Evolutionary conservation across 2,329 filamentous ascomycete genomes (phyloP).

Genomic region (Annulohypoxylon truncatum): DNA sequence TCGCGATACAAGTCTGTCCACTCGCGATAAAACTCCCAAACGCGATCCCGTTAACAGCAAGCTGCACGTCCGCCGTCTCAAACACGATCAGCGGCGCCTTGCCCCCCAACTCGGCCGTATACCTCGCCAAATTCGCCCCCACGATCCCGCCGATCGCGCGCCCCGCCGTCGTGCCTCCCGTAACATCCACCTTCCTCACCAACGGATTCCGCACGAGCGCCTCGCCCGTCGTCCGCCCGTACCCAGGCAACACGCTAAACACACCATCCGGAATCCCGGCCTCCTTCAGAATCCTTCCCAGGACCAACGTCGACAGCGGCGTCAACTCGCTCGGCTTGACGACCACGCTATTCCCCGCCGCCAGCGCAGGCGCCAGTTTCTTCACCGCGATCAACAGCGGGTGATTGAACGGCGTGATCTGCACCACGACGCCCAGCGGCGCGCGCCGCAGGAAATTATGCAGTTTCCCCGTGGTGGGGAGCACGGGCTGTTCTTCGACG

Average conservation of each 20-base stretch:
- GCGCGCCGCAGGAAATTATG: constrained; percentile 67
- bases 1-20: constrained; percentile 72
- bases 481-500: constrained; percentile 73
- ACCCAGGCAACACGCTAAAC: constrained; percentile 70
- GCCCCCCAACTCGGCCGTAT: constrained; percentile 78
- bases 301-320: constrained; percentile 69
- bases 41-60: constrained; percentile 76
- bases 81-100: constrained; percentile 78
- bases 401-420: constrained; percentile 70
- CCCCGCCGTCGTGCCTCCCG: constrained; percentile 78
- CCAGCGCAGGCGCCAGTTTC: constrained; percentile 71
- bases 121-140: constrained; percentile 74
- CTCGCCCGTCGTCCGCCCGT: constrained; percentile 64
- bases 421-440: constrained; percentile 68
- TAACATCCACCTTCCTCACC: constrained; percentile 77
- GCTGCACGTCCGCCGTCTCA: constrained; percentile 70
- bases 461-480: constrained; percentile 72
- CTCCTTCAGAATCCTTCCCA: constrained; percentile 69
- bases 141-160: constrained; percentile 74
- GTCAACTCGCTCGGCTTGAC: constrained; percentile 73
- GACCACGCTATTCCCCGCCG: constrained; percentile 68
- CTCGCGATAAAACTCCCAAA: constrained; percentile 67
- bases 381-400: constrained; percentile 68
- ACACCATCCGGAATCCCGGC: constrained; percentile 79
- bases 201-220: constrained; percentile 64